These are phyloP conservation scores for Candida germanica DNA, from an alignment of 805 yeast genomes.

Conservation along the genomic window DNA sequence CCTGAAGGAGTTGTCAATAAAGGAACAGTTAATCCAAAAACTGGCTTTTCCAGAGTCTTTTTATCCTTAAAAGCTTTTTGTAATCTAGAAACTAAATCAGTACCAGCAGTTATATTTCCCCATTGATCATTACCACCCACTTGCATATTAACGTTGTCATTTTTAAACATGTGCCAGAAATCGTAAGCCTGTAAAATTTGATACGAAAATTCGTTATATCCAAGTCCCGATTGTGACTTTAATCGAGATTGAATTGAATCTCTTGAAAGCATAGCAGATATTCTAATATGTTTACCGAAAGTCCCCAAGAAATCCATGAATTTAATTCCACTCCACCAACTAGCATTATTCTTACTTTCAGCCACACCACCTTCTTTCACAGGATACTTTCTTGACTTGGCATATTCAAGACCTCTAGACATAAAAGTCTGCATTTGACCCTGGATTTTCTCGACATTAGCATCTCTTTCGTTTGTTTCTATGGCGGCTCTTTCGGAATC, in stretches of 20 bases:
- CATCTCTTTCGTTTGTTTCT: slow-evolving; percentile 46
- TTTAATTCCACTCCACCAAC: slow-evolving; percentile 82
- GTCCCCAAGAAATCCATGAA: slow-evolving; percentile 74
- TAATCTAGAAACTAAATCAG: slow-evolving; percentile 75
- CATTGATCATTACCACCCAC: slow-evolving; percentile 98
- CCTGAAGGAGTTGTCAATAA: slow-evolving; percentile 84
- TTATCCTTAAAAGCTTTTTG: slow-evolving; percentile 16
- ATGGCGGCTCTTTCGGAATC: slow-evolving; percentile 66
- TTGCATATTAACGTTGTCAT: slow-evolving; percentile 64
- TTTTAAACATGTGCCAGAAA: slow-evolving; percentile 72
- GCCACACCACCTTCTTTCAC: slow-evolving; percentile 34
- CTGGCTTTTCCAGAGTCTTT: slow-evolving; percentile 20
- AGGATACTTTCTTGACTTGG: slow-evolving; percentile 46
- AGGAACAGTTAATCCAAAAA: slow-evolving; percentile 86
- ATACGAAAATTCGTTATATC: slow-evolving; percentile 91
- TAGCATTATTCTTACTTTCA: slow-evolving; percentile 57
- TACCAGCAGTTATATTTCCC: slow-evolving; percentile 97
- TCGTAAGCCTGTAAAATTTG: slow-evolving; percentile 93
- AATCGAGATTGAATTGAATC: slow-evolving; percentile 82
- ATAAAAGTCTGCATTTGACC: slow-evolving; percentile 63
- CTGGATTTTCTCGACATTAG: slow-evolving; percentile 59
- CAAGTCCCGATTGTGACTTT: slow-evolving; percentile 68
- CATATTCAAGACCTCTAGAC: slow-evolving; percentile 58
- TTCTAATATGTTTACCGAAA: slow-evolving; percentile 76
- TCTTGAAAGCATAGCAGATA: slow-evolving; percentile 82